phyloP scores from a whole-genome alignment of 768 basidiomycete genomes.

The Tylopilus rubrobrunneus region DNA sequence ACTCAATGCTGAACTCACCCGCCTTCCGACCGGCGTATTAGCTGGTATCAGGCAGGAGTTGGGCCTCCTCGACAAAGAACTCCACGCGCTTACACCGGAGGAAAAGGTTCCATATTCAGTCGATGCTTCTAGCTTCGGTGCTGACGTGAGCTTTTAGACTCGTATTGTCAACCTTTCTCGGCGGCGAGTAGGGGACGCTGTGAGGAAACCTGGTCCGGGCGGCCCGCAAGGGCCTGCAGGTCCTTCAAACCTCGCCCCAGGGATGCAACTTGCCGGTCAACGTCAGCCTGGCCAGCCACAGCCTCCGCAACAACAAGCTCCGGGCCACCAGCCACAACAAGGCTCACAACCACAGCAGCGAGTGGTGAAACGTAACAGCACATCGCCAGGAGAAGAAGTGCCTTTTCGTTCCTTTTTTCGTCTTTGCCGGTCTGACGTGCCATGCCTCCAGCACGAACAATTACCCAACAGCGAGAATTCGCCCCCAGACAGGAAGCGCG shows the following conservation, averaged over 20 bases:
- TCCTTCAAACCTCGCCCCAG: slow-evolving; percentile 24
- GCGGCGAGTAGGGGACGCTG: slow-evolving; percentile 15
- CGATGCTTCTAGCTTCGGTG: neutral
- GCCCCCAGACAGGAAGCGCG: slow-evolving; percentile 54
- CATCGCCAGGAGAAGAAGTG: slow-evolving; percentile 62
- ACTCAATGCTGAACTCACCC: slow-evolving; percentile 41
- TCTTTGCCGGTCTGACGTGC: slow-evolving; percentile 1
- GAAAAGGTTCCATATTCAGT: slow-evolving; percentile 49
- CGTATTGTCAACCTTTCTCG: slow-evolving; percentile 32
- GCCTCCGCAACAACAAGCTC: slow-evolving; percentile 27
- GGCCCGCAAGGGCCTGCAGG: slow-evolving; percentile 26
- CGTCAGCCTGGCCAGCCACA: slow-evolving; percentile 30
- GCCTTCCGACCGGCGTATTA: slow-evolving; percentile 36
- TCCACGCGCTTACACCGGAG: slow-evolving; percentile 35
- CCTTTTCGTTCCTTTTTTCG: slow-evolving; percentile 7
- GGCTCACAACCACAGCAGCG: slow-evolving; percentile 24
- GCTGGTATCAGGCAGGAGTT: slow-evolving; percentile 39
- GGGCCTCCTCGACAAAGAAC: slow-evolving; percentile 45
- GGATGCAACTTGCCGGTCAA: slow-evolving; percentile 42
- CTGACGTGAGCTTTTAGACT: slow-evolving; percentile 30
- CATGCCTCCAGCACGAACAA: slow-evolving; percentile 39
- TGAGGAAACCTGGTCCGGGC: slow-evolving; percentile 28
- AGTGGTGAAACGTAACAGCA: slow-evolving; percentile 51
- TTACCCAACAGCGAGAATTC: slow-evolving; percentile 49
- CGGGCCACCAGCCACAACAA: slow-evolving; percentile 15